Conservation (phyloP, 345 rosid species). For the Brassica juncea region DNA sequence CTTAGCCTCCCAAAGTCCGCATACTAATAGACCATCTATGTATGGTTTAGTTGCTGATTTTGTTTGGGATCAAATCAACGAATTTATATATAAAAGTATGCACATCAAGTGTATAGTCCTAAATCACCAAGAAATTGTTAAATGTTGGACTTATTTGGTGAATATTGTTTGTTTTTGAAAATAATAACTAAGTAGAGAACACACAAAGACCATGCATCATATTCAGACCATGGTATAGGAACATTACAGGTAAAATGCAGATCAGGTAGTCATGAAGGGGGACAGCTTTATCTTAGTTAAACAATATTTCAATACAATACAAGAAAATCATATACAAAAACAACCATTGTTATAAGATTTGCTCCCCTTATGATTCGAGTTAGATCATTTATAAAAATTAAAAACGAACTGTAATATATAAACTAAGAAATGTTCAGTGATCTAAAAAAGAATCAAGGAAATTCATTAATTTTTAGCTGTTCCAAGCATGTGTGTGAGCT, state of each 20-base stretch:
- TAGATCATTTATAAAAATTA: conserved; percentile 12
- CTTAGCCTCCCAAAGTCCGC: too few relatives aligned
- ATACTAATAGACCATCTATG: too few relatives aligned
- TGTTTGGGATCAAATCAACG: not conserved
- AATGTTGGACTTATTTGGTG: not conserved
- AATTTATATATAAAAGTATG: conserved; percentile 1
- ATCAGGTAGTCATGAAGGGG: conserved; percentile 40
- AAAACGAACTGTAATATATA: not conserved
- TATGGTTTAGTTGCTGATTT: too few relatives aligned
- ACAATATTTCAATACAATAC: not conserved
- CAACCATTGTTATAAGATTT: conserved; percentile 36
- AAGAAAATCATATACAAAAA: conserved; percentile 28
- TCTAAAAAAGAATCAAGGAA: not conserved
- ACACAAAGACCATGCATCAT: conserved; percentile 6
- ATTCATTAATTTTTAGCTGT: conserved; percentile 23
- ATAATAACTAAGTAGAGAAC: not conserved
- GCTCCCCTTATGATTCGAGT: conserved; percentile 38
- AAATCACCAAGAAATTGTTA: not conserved
- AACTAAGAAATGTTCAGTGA: conserved; percentile 11
- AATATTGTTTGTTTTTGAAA: not conserved
- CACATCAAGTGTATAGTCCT: not conserved
- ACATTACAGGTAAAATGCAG: conserved; percentile 40
- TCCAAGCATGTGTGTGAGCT: conserved; percentile 38
- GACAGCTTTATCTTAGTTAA: conserved; percentile 31
- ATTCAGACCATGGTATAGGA: conserved; percentile 21